Base-by-base conservation (phyloP, 305 asterid genomes). In the Stenogyne calaminthoides region DNA sequence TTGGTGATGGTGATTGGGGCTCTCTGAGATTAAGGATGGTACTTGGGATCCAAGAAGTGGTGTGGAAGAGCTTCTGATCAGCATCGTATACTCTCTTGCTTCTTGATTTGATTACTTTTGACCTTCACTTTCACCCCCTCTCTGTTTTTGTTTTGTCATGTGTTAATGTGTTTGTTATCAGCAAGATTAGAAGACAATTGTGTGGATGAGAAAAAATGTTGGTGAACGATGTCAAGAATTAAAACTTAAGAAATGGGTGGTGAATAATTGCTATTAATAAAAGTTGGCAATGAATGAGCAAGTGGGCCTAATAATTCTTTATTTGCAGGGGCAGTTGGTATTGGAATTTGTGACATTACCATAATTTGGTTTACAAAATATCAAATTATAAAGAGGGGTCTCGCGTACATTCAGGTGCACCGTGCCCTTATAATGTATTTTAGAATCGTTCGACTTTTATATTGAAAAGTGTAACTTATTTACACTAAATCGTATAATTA, bases 1-100 rank as follows among this genome's bases (percentile, higher is more conserved):
- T 7, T 76, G 85, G 29, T 72, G 70, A 54, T 77, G 69, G 71
- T 65, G 73, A 74, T 14, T 74, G 19, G 94, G 88, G 76, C 86
- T 86, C 8, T 92, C 96, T n/a, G 36, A 0, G 36, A 32, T 32
- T 32, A 84, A 47, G 19, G 88, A 78, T 22, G 91, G 81, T 18
- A 88, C 79, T 0, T 1, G 84, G 8, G 98, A 90, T 77, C 95
- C 89, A 44, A 92, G 97, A 72, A 87, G 73, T 32, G 98, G 96
- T 1, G 98, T 91, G 2, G 97, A 93, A 34, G 97, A 87, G 82
- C 98, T 93, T 77, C 88, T 87, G 29, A 25, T 25, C 32, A 93
- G 70, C 83, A 93, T 55, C 61, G 9, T 19, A 92, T 90, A 4
- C 32, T 81, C 68, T 74, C 51, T 18, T 7, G 55, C 71, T 40